Evolutionary conservation across 2,329 filamentous ascomycete genomes (phyloP).

Genomic region (Fusarium sp.): DNA sequence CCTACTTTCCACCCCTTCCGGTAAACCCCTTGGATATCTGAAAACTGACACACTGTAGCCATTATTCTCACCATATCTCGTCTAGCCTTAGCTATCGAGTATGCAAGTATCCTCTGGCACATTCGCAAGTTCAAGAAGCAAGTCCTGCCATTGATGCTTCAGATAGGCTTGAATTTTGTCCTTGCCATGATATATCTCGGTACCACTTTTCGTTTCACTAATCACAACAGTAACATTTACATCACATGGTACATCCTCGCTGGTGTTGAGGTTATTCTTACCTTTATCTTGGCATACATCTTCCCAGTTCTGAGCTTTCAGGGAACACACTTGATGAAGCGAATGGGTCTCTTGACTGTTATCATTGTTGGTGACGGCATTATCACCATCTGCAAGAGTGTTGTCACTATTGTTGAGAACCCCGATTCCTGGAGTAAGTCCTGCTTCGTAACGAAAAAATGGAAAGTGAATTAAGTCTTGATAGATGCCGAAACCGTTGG

Average conservation of each 20-base stretch:
- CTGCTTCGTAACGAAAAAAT: fast-evolving
- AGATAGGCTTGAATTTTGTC: slow-evolving; percentile 53
- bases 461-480: slow-evolving; percentile 14
- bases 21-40: neutral
- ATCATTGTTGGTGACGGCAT: slow-evolving; percentile 76
- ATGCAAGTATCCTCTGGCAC: slow-evolving; percentile 61
- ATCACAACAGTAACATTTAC: slow-evolving; percentile 53
- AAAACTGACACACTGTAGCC: slow-evolving; percentile 41
- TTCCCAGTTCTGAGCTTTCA: slow-evolving; percentile 71
- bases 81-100: slow-evolving; percentile 66
- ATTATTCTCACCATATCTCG: slow-evolving; percentile 65
- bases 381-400: slow-evolving; percentile 66
- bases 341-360: slow-evolving; percentile 72
- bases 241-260: slow-evolving; percentile 67
- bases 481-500: slow-evolving; percentile 56
- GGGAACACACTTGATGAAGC: slow-evolving; percentile 71
- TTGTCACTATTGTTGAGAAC: slow-evolving; percentile 62
- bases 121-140: slow-evolving; percentile 56
- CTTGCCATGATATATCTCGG: slow-evolving; percentile 57
- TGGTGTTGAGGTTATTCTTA: slow-evolving; percentile 63
- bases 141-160: slow-evolving; percentile 52
- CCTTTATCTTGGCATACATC: slow-evolving; percentile 65
- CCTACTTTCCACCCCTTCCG: too few relatives aligned
- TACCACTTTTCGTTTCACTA: slow-evolving; percentile 55
- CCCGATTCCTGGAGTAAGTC: slow-evolving; percentile 56